phyloP scores from a whole-genome alignment of 305 asterid species.

The Fraxinus nigra region DNA sequence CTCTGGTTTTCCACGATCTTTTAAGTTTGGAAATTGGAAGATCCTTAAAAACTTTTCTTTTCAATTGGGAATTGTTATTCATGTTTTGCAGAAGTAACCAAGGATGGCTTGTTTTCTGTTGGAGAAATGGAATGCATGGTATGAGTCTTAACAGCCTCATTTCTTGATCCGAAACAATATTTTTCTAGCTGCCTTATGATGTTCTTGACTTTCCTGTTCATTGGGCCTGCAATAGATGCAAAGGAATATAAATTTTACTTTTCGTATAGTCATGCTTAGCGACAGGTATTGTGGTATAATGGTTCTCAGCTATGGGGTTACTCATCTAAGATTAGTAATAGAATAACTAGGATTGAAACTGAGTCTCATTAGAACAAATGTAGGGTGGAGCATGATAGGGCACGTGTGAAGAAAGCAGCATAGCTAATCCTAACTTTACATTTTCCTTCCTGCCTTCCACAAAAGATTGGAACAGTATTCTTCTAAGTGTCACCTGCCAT shows the following conservation, averaged over 20 bases:
- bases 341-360: neutral
- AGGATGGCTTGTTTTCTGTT: slow-evolving; percentile 96
- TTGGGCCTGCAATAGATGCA: slow-evolving; percentile 9
- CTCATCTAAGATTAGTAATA: neutral
- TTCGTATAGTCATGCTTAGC: neutral
- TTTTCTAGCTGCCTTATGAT: neutral
- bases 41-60: slow-evolving; percentile 18
- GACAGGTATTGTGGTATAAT: neutral
- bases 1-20: neutral
- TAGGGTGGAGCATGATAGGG: neutral
- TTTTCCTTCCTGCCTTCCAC: no score
- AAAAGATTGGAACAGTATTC: no score
- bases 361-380: neutral
- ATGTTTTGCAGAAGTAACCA: slow-evolving; percentile 76
- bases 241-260: neutral
- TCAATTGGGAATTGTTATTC: slow-evolving; percentile 18
- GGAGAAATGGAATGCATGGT: slow-evolving; percentile 99
- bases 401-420: neutral
- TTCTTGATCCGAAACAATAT: slow-evolving; percentile 3
- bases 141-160: slow-evolving; percentile 32
- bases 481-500: neutral
- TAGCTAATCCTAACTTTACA: neutral
- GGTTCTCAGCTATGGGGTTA: neutral
- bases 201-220: neutral
- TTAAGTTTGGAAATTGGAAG: slow-evolving; percentile 9